phyloP scores from a whole-genome alignment of 2,329 filamentous ascomycete species.

The Cladophialophora bantiana region DNA sequence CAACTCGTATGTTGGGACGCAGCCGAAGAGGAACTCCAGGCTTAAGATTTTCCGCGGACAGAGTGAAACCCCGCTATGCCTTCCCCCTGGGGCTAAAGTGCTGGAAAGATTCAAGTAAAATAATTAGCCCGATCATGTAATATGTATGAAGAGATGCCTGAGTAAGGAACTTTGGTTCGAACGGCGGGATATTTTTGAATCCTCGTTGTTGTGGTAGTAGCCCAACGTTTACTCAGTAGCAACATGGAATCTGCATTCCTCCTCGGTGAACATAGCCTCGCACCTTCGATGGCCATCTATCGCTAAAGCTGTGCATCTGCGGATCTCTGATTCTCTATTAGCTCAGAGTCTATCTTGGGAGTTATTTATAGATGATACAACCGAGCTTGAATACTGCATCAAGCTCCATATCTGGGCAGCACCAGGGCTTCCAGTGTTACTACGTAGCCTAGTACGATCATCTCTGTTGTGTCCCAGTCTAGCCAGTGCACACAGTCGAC shows the following conservation, averaged over 20 bases:
- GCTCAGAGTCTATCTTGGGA: no score
- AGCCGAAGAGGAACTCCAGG: conserved; percentile 2
- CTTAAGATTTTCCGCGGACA: background rate
- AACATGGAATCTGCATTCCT: background rate
- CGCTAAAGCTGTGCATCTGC: no score
- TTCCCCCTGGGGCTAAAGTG: background rate
- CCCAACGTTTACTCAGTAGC: background rate
- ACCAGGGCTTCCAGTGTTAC: background rate
- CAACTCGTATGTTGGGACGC: conserved; percentile 21
- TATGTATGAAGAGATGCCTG: background rate
- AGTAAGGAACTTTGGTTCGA: background rate
- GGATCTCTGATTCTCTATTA: no score
- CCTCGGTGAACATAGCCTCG: background rate
- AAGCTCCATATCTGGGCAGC: background rate
- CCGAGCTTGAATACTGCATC: no score
- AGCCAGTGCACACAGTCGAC: background rate
- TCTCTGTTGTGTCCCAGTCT: background rate
- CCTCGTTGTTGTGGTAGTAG: background rate
- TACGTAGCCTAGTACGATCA: background rate
- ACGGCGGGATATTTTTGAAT: background rate
- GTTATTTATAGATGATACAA: no score
- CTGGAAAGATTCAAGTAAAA: background rate
- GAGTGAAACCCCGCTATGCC: background rate
- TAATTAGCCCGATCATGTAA: background rate
- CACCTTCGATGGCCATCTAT: no score